Evolutionary conservation across 768 basidiomycete genomes (phyloP).

Genomic region (Mrakia gelida): DNA sequence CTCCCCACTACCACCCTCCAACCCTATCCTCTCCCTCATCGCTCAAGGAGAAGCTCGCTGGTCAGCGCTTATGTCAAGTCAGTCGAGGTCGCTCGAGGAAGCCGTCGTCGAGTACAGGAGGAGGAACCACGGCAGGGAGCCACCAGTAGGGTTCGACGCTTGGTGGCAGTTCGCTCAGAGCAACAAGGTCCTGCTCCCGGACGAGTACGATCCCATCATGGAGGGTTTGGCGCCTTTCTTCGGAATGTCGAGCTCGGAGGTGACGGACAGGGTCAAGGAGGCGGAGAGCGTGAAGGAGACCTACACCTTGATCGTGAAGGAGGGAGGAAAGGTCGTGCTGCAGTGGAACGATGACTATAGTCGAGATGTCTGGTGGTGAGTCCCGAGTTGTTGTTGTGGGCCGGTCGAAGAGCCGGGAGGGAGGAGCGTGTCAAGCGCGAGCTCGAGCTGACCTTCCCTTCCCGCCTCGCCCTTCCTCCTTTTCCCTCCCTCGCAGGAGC

Average conservation of each 20-base stretch:
- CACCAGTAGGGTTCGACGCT: constrained; percentile 80
- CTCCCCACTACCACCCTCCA: constrained; percentile 33
- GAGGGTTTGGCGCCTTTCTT: constrained; percentile 43
- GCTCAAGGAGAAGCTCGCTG: constrained; percentile 73
- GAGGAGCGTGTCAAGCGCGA: neutral
- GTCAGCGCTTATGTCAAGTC: constrained; percentile 59
- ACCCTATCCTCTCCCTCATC: constrained; percentile 84
- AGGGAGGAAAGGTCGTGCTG: constrained; percentile 44
- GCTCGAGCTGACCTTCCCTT: neutral
- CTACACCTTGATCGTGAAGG: constrained; percentile 44
- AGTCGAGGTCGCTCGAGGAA: constrained; percentile 71
- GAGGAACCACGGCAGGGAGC: constrained; percentile 64
- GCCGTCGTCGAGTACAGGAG: constrained; percentile 78
- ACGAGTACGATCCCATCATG: constrained; percentile 44
- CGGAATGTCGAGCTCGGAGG: constrained; percentile 40
- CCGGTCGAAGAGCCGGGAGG: neutral
- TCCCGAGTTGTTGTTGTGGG: neutral
- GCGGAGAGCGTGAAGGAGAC: constrained; percentile 44
- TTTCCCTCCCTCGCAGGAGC: constrained; percentile 27
- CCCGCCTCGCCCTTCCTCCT: neutral
- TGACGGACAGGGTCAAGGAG: constrained; percentile 41
- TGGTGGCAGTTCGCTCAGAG: constrained; percentile 43
- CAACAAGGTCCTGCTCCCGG: constrained; percentile 42
- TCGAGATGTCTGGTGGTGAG: constrained; percentile 43
- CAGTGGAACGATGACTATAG: constrained; percentile 47